Evolutionary conservation across 495 filamentous ascomycete genomes (phyloP), one percentile per base, ranked within the genome.

Genomic region (Copromyces sp.): DNA sequence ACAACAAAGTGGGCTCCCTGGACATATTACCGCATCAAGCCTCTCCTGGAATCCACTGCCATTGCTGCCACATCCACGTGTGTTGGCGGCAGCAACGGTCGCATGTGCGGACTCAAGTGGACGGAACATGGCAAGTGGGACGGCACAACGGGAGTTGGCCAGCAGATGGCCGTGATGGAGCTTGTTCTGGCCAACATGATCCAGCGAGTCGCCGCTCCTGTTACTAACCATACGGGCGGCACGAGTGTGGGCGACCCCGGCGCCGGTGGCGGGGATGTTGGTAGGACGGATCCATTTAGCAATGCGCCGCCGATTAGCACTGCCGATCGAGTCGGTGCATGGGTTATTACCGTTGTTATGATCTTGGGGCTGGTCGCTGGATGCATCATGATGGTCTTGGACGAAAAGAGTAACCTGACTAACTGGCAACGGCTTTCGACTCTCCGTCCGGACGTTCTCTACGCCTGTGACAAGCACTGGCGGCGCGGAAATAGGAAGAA

Each of bases 31-130:
- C 77, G 80, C 12, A 89, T 96, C 78, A 86, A 90, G 78, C 87
- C 88, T 0, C 83, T 88, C 65, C 83, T 97, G 11, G 79, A 82
- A 47, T 84, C 86, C 3, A 92, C 90, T 0, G 91, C 91, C 35
- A 65, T 79, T 40, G 92, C 88, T 0, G 93, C 93, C 0, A 90
- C 90, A 1, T 81, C 80, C 41, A 85, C 89, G 45, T 97, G 93
- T 72, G 85, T 81, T 1, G 88, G 89, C 38, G 86, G 86, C 38
- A 72, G 74, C 29, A 89, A 89, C 74, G 79, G 85, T 12, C 86
- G 87, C n/a, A 87, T 86, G 59, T 97, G 94, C 78, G 92, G 93
- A 0, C 77, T 91, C 68, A 86, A 83, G 59, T 97, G 94, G 93
- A 89, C 86, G 70, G 79, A 83, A 39, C 77, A 78, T 16, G 78